Evolutionary conservation across 2,329 filamentous ascomycete species (phyloP).

Genomic region (Nemania serpens): DNA sequence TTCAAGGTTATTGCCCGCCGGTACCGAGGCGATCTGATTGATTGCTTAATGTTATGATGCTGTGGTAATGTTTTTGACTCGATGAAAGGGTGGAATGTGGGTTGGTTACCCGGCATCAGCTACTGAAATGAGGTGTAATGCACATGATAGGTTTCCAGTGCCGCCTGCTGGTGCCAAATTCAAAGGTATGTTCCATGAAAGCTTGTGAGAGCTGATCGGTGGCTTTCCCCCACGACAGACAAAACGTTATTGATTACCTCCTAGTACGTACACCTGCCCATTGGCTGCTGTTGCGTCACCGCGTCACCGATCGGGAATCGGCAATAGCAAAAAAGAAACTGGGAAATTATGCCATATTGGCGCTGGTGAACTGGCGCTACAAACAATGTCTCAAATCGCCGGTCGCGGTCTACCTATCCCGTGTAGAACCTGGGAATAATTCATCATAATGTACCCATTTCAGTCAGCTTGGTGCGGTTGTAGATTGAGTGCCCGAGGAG

Average conservation of each 20-base stretch:
- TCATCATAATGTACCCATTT: not conserved
- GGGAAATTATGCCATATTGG: constrained; percentile 18
- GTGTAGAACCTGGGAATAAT: not conserved
- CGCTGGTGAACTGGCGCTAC: not conserved
- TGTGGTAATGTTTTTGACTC: constrained; percentile 7
- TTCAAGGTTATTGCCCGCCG: not conserved
- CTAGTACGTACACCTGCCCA: not conserved
- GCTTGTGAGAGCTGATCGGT: constrained; percentile 12
- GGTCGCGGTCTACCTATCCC: not conserved
- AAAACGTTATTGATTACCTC: constrained; percentile 17
- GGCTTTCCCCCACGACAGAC: constrained; percentile 8
- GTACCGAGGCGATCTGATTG: not conserved
- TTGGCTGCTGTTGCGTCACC: constrained; percentile 18
- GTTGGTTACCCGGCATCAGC: not conserved
- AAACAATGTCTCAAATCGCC: constrained; percentile 5
- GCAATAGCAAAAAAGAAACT: not conserved
- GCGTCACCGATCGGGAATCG: constrained; percentile 19
- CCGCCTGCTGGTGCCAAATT: not conserved
- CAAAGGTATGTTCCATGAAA: not conserved
- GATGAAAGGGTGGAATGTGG: constrained; percentile 23
- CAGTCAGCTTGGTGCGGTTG: not conserved
- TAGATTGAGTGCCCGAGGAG: not conserved
- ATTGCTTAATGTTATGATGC: constrained; percentile 18
- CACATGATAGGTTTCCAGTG: constrained; percentile 8
- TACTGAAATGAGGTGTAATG: not conserved